Conservation (phyloP, 768 basidiomycete genomes). For the Nevesoporus exiguus region DNA sequence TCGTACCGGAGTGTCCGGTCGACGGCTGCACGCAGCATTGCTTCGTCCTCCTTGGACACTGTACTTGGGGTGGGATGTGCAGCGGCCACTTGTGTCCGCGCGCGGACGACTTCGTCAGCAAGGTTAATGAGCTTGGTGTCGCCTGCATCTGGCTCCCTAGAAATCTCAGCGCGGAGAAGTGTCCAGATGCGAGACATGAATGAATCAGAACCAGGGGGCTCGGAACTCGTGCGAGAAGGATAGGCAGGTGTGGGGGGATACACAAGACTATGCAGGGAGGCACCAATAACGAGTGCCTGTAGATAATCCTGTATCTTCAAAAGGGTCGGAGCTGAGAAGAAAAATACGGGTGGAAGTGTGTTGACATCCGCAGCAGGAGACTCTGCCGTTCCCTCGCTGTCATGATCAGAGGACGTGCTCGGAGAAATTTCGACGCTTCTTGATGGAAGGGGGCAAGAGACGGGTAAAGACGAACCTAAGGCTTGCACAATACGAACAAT, state of each 20-base stretch:
- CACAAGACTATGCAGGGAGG: conserved; percentile 55
- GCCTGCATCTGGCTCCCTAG: conserved; percentile 29
- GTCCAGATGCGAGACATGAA: conserved; percentile 66
- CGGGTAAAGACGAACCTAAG: conserved; percentile 43
- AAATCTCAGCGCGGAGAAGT: conserved; percentile 56
- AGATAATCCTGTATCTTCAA: conserved; percentile 64
- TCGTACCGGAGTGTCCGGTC: conserved; percentile 56
- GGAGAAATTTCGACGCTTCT: conserved; percentile 11
- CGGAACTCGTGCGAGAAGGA: conserved; percentile 9
- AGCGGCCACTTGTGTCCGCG: conserved; percentile 33
- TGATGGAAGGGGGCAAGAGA: conserved; percentile 31
- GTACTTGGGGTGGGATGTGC: neutral
- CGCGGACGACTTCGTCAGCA: conserved; percentile 69
- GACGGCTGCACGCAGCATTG: conserved; percentile 53
- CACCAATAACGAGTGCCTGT: conserved; percentile 66
- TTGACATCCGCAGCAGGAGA: conserved; percentile 30
- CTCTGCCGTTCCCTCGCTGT: neutral
- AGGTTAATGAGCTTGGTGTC: conserved; percentile 62
- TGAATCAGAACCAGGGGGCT: conserved; percentile 20
- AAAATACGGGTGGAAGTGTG: conserved; percentile 60
- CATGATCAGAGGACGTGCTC: neutral
- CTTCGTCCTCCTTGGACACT: conserved; percentile 44
- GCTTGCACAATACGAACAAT: conserved; percentile 45
- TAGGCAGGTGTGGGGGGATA: conserved; percentile 33
- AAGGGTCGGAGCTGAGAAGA: conserved; percentile 53